Evolutionary conservation across 306 rosid genomes (phyloP), one percentile per base, ranked within the genome.

Genomic region (Trifolium repens): DNA sequence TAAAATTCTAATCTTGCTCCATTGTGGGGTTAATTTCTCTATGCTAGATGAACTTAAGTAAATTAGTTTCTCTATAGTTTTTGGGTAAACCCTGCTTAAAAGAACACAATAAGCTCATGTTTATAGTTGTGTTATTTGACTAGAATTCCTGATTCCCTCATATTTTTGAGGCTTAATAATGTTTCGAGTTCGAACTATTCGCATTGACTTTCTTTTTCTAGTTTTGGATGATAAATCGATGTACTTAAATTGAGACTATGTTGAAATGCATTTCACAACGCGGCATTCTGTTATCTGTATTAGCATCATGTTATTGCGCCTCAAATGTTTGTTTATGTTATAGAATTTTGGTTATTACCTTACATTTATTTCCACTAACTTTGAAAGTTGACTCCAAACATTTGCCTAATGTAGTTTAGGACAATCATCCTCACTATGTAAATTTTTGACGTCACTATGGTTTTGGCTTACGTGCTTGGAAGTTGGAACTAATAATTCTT

Each of bases 1-100:
- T 67, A 76, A 52, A 69, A 73, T 79, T 80, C 87, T 74, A 72
- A 83, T 87, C 63, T 82, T 72, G 69, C 84, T 84, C 62, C 75
- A 27, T 24, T 57, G 79, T 85, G 67, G 75, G 72, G 62, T 76
- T 66, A 55, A 78, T 72, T 76, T 71, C 54, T 69, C 68, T 69
- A 67, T 84, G 86, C 68, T 80, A 59, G 81, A 49, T 75, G 83
- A 66, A 69, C 79, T 63, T 73, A 37, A 60, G 65, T 78, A 69
- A 77, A 67, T 52, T 32, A 73, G 66, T 84, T 82, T 83, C 46
- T 30, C 46, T 30, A 24, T 59, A 63, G 47, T 83, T 71, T 79
- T 26, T 59, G 63, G 64, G 76, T 72, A 75, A 63, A 32, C 79
- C 35, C 1, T 62, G 79, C 70, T 63, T 71, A 60, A 69, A 52